Conservation (phyloP, 108 stramenopile genomes). For the Pseudonitzschia multiseries region DNA sequence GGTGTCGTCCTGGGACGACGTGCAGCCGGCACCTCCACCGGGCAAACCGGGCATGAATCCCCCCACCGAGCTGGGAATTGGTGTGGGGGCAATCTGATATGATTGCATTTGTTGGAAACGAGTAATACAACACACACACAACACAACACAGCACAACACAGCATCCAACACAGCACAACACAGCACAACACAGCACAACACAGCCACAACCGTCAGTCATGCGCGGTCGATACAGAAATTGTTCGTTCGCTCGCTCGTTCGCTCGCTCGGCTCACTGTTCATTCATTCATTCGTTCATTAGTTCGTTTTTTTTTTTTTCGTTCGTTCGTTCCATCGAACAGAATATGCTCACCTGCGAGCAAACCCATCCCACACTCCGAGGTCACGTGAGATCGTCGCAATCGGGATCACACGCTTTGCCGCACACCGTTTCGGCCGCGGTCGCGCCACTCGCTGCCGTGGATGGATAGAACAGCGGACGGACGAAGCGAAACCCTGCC, state of each 20-base stretch:
- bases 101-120: neutral
- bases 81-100: constrained; percentile 60
- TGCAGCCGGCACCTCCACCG: constrained; percentile 62
- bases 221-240: neutral
- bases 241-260: too few relatives aligned
- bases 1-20: constrained; percentile 81
- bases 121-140: too few relatives aligned
- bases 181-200: too few relatives aligned
- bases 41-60: constrained; percentile 4
- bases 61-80: neutral
- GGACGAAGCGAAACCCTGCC: neutral
- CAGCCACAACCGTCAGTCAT: too few relatives aligned
- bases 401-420: constrained; percentile 70
- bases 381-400: constrained; percentile 66
- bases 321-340: neutral
- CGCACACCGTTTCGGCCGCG: constrained; percentile 72
- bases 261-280: too few relatives aligned
- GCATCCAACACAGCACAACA: too few relatives aligned
- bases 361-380: constrained; percentile 88
- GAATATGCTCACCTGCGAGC: constrained; percentile 37
- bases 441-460: neutral
- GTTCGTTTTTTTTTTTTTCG: neutral
- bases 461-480: neutral
- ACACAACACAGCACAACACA: too few relatives aligned
- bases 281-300: neutral